Evolutionary conservation across 2,329 filamentous ascomycete species (phyloP), one percentile per base, ranked within the genome.

Genomic region (Neonectria ditissima): DNA sequence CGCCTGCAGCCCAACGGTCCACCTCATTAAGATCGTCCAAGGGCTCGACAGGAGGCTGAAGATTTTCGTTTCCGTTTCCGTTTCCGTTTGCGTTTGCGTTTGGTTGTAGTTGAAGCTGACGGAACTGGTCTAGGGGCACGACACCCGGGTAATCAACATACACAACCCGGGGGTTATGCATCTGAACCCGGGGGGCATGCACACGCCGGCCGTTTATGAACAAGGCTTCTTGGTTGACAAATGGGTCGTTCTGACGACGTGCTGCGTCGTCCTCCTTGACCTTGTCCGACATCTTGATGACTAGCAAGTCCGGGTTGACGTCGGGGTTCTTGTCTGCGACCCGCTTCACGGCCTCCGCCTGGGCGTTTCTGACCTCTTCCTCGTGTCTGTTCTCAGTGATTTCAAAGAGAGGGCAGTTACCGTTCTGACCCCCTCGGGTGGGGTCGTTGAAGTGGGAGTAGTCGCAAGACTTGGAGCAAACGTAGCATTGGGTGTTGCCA

Each of bases 401-500:
- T 52, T 94, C 92, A 68, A 91, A 92, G 0, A 94, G 79, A 1
- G 89, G 88, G 65, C 92, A 95, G 63, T 86, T 87, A 1, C 83
- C 84, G 0, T 51, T 52, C 60, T 81, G 84, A 1, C 85, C 84
- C 13, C 84, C 85, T 50, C 81, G 74, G 1, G 24, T 61, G 0
- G 60, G 13, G 56, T 90, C 84, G 63, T 90, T 81, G 72, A 97
- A 97, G 76, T 97, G 93, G 0, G 81, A 69, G 72, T 97, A 96
- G 59, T 85, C 79, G 60, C 84, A 86, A 1, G 87, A 86, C 70
- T 90, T 82, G 22, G 88, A 89, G 79, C 93, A 97, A 44, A 93
- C 83, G 70, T 94, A 93, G 73, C 89, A 91, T 67, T 89, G 86
- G 0, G 84, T 72, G 47, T 87, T 85, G 2, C 59, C 5, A 63